phyloP scores from a whole-genome alignment of 1,284 basidiomycete genomes.

The Sporisorium iseilematis-ciliati region DNA sequence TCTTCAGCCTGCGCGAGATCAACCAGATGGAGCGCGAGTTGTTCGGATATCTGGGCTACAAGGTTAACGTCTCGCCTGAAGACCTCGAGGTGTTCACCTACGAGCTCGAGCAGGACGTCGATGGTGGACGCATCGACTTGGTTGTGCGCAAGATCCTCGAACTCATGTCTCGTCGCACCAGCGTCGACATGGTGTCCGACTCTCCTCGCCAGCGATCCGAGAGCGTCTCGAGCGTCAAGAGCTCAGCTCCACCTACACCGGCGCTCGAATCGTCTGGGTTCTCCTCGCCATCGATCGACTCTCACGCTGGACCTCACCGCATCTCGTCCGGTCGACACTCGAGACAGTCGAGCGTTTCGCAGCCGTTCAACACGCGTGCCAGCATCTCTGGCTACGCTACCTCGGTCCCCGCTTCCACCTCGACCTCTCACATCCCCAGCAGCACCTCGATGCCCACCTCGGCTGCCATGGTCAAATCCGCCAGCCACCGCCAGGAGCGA shows the following conservation, averaged over 20 bases:
- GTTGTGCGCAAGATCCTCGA: slow-evolving; percentile 42
- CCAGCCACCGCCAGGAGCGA: slow-evolving; percentile 48
- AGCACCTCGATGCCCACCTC: slow-evolving; percentile 39
- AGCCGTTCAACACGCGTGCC: slow-evolving; percentile 40
- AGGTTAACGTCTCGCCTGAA: slow-evolving; percentile 63
- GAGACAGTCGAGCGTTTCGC: slow-evolving; percentile 43
- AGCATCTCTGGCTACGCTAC: slow-evolving; percentile 50
- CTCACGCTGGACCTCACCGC: slow-evolving; percentile 42
- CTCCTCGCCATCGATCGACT: slow-evolving; percentile 46
- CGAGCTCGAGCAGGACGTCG: slow-evolving; percentile 54
- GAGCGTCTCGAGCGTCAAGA: slow-evolving; percentile 40
- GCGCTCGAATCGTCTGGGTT: slow-evolving; percentile 40
- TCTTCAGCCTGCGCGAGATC: slow-evolving; percentile 67
- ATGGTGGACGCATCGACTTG: slow-evolving; percentile 38
- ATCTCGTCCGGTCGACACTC: slow-evolving; percentile 36
- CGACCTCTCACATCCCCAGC: slow-evolving; percentile 21
- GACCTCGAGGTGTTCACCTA: slow-evolving; percentile 62
- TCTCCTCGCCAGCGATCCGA: slow-evolving; percentile 33
- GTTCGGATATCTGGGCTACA: slow-evolving; percentile 68
- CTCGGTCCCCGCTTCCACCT: slow-evolving; percentile 18
- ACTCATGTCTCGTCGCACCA: slow-evolving; percentile 38
- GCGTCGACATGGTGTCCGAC: slow-evolving; percentile 24
- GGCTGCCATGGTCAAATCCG: slow-evolving; percentile 42
- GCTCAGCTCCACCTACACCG: slow-evolving; percentile 34
- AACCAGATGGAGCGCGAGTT: slow-evolving; percentile 70